Percentiles rank a stretch among this genome's conserved stretches.
Conservation (phyloP, 116 monocot genomes). For the Dioscorea cayenensis region DNA sequence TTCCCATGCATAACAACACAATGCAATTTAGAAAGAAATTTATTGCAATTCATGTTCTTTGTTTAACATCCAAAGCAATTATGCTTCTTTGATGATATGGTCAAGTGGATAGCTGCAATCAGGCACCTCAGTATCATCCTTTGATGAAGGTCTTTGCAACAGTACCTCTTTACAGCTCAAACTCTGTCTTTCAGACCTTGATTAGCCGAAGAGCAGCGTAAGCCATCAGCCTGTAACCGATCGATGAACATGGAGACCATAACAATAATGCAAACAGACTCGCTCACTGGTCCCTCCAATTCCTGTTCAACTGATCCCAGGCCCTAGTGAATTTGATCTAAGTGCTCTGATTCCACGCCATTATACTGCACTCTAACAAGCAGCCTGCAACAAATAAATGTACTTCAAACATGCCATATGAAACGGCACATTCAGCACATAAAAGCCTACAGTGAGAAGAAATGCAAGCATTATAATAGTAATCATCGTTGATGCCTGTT, state of each 20-base stretch:
- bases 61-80: no score
- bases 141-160: no score
- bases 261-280: slow-evolving; percentile 20
- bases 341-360: slow-evolving; percentile 4
- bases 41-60: no score
- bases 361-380: slow-evolving; percentile 48
- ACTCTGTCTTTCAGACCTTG: slow-evolving; percentile 24
- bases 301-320: neutral
- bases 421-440: slow-evolving; percentile 61
- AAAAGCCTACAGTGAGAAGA: slow-evolving; percentile 77
- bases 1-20: no score
- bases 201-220: slow-evolving; percentile 60
- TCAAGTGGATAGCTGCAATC: no score
- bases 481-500: slow-evolving; percentile 57
- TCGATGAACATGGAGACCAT: slow-evolving; percentile 54
- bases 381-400: slow-evolving; percentile 57
- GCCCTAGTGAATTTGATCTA: neutral
- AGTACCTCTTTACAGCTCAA: no score
- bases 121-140: no score
- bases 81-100: no score
- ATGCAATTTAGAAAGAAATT: no score
- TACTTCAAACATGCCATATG: slow-evolving; percentile 78
- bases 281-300: slow-evolving; percentile 20
- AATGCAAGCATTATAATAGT: slow-evolving; percentile 73
- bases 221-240: slow-evolving; percentile 55